These are phyloP conservation scores for Medicago arabica DNA, from an alignment of 306 rosid species.

Conservation along the genomic window DNA sequence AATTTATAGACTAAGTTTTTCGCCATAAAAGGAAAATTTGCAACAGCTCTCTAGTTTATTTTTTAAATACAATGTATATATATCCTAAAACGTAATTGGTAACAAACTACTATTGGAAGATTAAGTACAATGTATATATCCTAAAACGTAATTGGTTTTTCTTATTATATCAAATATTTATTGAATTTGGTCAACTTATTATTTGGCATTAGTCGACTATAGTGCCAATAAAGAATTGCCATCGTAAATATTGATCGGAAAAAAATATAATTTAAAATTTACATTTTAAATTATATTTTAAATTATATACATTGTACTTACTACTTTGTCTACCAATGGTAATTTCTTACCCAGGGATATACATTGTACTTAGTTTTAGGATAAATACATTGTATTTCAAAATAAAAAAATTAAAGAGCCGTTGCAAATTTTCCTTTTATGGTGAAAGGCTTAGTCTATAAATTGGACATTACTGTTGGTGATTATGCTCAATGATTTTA, in stretches of 20 bases:
- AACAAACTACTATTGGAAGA: slow-evolving; percentile 24
- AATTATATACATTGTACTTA: slow-evolving; percentile 7
- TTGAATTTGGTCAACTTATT: slow-evolving; percentile 19
- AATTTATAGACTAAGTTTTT: slow-evolving; percentile 25
- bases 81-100: no score
- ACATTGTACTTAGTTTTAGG: not conserved
- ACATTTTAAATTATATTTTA: slow-evolving; percentile 1
- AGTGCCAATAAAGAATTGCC: slow-evolving; percentile 9
- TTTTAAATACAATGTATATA: not conserved
- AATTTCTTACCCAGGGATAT: not conserved
- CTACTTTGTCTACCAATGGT: slow-evolving; percentile 28
- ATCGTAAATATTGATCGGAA: not conserved
- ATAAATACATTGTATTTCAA: not conserved
- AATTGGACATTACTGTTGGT: slow-evolving; percentile 19
- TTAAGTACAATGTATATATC: slow-evolving; percentile 13
- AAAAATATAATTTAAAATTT: slow-evolving; percentile 11
- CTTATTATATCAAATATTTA: slow-evolving; percentile 17
- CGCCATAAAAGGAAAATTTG: slow-evolving; percentile 21
- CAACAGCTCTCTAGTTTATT: slow-evolving; percentile 16
- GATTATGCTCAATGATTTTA: slow-evolving; percentile 30
- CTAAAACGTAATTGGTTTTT: not conserved
- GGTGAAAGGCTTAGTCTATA: slow-evolving; percentile 30
- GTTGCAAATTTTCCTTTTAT: slow-evolving; percentile 10
- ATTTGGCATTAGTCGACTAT: slow-evolving; percentile 32
- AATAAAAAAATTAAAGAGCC: slow-evolving; percentile 22